Percentiles rank a stretch among this genome's conserved stretches.
Conservation (phyloP, 2,329 filamentous ascomycete genomes). For the Aspergillus persii region DNA sequence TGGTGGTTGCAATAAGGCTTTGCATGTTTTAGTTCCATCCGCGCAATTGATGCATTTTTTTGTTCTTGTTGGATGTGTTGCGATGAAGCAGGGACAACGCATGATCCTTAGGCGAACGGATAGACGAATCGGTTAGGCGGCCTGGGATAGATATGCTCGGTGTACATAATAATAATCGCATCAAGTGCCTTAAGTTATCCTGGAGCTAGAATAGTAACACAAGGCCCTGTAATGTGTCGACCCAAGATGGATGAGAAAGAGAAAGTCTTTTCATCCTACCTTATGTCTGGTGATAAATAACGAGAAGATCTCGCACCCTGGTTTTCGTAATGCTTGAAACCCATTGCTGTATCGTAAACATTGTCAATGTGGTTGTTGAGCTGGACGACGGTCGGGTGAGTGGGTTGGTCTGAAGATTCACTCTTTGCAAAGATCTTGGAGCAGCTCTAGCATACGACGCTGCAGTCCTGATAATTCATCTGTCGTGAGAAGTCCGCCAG, state of each 20-base stretch:
- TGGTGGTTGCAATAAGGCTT: not conserved
- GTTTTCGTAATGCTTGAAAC: not conserved
- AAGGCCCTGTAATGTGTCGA: too few species aligned
- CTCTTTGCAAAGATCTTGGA: constrained; percentile 51
- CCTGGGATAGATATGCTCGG: constrained; percentile 13
- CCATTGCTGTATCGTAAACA: too few species aligned
- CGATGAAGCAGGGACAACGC: constrained; percentile 6
- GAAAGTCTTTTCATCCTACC: not conserved
- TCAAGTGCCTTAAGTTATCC: not conserved
- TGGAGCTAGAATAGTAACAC: not conserved
- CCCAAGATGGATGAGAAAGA: not conserved
- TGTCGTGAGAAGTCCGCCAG: constrained; percentile 13
- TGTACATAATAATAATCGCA: constrained; percentile 25
- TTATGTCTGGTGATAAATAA: not conserved
- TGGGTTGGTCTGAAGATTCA: constrained; percentile 11
- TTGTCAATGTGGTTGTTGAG: too few species aligned
- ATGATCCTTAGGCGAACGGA: constrained; percentile 16
- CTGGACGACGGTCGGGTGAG: not conserved
- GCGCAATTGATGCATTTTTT: constrained; percentile 6
- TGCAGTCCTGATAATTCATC: constrained; percentile 46
- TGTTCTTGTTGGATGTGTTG: constrained; percentile 4
- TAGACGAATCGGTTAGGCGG: constrained; percentile 15
- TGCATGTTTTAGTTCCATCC: not conserved
- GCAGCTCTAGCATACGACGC: constrained; percentile 48
- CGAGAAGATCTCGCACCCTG: not conserved